A percentile compares a stretch with the other conserved stretches of the same genome.
These are phyloP conservation scores for Tulasnella sp. DNA, from an alignment of 768 basidiomycete genomes.

Conservation along the genomic window DNA sequence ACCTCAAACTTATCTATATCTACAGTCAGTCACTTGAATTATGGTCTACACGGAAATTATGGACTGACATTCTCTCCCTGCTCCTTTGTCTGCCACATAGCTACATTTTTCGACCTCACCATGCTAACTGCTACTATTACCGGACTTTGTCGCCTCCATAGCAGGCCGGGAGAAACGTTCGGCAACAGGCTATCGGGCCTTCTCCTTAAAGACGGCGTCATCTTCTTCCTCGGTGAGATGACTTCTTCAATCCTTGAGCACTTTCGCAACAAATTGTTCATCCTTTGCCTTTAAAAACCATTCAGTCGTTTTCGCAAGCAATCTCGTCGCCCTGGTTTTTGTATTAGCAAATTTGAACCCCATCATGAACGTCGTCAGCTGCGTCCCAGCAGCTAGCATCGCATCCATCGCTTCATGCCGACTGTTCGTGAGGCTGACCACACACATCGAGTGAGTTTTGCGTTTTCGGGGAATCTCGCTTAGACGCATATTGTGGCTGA, in stretches of 20 bases:
- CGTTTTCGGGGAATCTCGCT: too few relatives aligned
- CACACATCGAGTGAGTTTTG: too few relatives aligned
- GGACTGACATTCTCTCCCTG: neutral
- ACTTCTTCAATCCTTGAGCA: too few relatives aligned
- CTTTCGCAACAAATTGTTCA: too few relatives aligned
- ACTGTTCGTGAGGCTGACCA: constrained; percentile 13
- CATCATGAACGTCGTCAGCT: constrained; percentile 14
- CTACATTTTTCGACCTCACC: constrained; percentile 59
- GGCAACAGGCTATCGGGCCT: constrained; percentile 48
- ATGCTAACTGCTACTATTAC: constrained; percentile 50
- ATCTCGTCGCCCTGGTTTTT: constrained; percentile 53
- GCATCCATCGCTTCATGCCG: constrained; percentile 17
- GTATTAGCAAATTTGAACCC: constrained; percentile 22
- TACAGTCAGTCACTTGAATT: constrained; percentile 30
- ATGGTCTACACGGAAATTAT: neutral
- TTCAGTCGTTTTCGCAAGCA: constrained; percentile 31
- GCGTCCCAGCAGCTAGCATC: constrained; percentile 11
- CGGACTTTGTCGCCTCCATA: constrained; percentile 48
- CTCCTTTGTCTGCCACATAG: too few relatives aligned
- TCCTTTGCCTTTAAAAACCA: too few relatives aligned
- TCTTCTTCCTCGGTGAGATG: constrained; percentile 50
- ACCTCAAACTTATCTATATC: constrained; percentile 57
- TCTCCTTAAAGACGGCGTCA: constrained; percentile 58
- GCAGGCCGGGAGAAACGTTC: constrained; percentile 28
- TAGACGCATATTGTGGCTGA: too few relatives aligned